A percentile compares a stretch with the other conserved stretches of the same genome.
These are phyloP conservation scores for Podaxis carcinomalis DNA, from an alignment of 768 basidiomycete genomes.

Conservation along the genomic window DNA sequence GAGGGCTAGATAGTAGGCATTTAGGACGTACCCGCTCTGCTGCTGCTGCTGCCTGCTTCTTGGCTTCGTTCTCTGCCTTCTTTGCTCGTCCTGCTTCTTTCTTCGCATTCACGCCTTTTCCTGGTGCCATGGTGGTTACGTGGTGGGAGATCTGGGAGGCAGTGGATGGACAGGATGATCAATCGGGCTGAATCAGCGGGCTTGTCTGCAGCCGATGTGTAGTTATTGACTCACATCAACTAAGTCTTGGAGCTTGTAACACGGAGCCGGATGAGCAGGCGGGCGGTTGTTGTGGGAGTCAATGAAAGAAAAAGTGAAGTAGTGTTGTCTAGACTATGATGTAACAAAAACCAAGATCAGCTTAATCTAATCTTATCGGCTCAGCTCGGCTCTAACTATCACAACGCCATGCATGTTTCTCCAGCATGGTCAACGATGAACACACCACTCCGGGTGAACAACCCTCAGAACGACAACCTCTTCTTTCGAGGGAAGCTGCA, in stretches of 20 bases:
- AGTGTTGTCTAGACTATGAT: neutral
- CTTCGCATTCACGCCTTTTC: conserved; percentile 83
- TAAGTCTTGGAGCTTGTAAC: neutral
- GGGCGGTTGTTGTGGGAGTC: neutral
- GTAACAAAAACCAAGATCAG: neutral
- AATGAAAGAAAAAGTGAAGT: neutral
- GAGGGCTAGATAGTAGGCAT: neutral
- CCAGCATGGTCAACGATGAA: no score
- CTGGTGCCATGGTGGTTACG: conserved; percentile 59
- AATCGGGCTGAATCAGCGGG: neutral
- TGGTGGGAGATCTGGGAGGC: neutral
- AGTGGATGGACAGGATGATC: neutral
- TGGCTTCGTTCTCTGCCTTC: conserved; percentile 87
- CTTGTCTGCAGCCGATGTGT: neutral
- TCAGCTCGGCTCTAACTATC: neutral
- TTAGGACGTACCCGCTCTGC: conserved; percentile 48
- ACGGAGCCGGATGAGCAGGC: neutral
- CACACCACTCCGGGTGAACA: neutral
- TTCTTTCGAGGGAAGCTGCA: neutral
- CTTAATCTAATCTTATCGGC: neutral
- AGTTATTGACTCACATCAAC: neutral
- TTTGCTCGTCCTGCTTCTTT: conserved; percentile 88
- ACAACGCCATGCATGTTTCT: no score
- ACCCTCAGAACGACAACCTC: neutral
- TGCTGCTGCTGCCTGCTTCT: conserved; percentile 62